phyloP scores from a whole-genome alignment of 1,284 basidiomycete genomes.

The Ustilago esculenta region DNA sequence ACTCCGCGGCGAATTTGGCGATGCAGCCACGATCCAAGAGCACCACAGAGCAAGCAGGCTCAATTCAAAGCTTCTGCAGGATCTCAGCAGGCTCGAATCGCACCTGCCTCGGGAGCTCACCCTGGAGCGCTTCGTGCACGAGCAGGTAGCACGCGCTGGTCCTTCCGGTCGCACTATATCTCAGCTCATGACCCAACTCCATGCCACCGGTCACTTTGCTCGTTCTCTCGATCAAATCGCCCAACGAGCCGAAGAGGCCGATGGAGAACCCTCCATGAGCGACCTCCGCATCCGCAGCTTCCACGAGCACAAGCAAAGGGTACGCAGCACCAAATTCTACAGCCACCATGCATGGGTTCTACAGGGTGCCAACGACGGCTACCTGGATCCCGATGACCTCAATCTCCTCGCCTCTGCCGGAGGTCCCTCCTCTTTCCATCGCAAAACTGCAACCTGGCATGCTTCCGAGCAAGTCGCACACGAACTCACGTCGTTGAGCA shows the following conservation, averaged over 20 bases:
- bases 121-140: conserved; percentile 34
- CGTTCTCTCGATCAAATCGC: conserved; percentile 25
- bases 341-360: conserved; percentile 47
- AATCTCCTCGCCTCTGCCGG: conserved; percentile 29
- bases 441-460: conserved; percentile 13
- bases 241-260: conserved; percentile 29
- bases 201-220: conserved; percentile 25
- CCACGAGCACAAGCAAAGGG: conserved; percentile 36
- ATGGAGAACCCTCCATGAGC: conserved; percentile 29
- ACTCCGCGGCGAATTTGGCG: conserved; percentile 17
- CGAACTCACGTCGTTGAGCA: conserved; percentile 1
- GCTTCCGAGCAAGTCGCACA: conserved; percentile 4
- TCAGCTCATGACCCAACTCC: conserved; percentile 25
- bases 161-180: conserved; percentile 22
- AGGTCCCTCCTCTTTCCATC: conserved; percentile 21
- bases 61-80: conserved; percentile 23
- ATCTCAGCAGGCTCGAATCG: conserved; percentile 21
- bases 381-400: conserved; percentile 22
- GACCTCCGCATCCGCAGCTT: conserved; percentile 33
- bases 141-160: conserved; percentile 31
- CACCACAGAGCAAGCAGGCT: conserved; percentile 13
- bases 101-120: conserved; percentile 38
- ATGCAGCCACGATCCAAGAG: conserved; percentile 16
- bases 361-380: conserved; percentile 42
- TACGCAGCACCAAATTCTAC: conserved; percentile 34